Evolutionary conservation across 805 yeast genomes (phyloP).

Genomic region (Dipodascus albidus): DNA sequence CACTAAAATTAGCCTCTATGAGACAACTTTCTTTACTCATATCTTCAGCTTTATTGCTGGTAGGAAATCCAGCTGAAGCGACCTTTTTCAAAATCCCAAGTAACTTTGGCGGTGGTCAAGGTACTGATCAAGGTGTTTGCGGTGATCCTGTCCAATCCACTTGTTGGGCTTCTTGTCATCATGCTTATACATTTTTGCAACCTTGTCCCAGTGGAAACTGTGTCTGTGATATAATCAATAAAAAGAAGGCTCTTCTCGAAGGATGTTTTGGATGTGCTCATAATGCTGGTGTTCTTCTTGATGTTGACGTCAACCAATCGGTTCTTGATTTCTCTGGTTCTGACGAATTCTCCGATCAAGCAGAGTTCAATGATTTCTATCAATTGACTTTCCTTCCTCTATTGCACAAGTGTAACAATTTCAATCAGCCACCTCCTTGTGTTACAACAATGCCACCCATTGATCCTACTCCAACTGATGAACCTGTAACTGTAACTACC

Average conservation of each 20-base stretch:
- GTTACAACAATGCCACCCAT: not conserved
- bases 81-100: not conserved
- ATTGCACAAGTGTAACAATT: not conserved
- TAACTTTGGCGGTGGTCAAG: not conserved
- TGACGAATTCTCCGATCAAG: not conserved
- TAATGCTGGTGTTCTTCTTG: not conserved
- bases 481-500: not conserved
- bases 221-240: not conserved
- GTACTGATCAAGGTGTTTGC: not conserved
- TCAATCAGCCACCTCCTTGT: not conserved
- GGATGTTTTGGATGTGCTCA: not conserved
- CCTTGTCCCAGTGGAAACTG: not conserved
- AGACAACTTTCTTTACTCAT: not conserved
- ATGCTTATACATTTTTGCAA: not conserved
- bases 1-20: not conserved
- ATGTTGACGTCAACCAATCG: not conserved
- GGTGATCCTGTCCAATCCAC: not conserved
- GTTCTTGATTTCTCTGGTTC: not conserved
- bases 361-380: not conserved
- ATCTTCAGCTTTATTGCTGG: not conserved
- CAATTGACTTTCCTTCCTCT: conserved; percentile 1
- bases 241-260: not conserved
- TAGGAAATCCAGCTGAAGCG: not conserved
- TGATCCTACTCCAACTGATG: not conserved
- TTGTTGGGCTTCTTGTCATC: not conserved